phyloP scores from a whole-genome alignment of 2,329 filamentous ascomycete genomes.

The Aurifilum marmelostoma region DNA sequence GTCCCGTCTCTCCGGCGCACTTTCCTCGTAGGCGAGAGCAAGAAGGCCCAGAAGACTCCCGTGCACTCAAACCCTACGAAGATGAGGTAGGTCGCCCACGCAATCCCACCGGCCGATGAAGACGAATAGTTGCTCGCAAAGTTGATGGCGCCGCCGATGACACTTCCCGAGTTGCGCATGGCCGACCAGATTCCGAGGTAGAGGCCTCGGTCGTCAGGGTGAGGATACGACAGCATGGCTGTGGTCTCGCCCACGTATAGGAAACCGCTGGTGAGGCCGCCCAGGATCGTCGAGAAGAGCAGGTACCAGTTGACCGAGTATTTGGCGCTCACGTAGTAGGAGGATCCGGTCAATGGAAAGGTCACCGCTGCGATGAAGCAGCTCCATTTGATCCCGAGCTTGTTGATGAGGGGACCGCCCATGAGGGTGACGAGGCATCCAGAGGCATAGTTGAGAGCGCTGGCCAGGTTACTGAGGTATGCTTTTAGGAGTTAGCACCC shows the following conservation, averaged over 20 bases:
- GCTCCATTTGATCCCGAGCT: slow-evolving; percentile 42
- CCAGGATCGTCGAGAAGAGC: slow-evolving; percentile 36
- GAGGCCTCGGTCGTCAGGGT: slow-evolving; percentile 39
- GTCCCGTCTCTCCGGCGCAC: slow-evolving; percentile 35
- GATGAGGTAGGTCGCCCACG: slow-evolving; percentile 38
- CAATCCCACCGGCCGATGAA: slow-evolving; percentile 34
- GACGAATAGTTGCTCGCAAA: slow-evolving; percentile 36
- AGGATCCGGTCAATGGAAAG: slow-evolving; percentile 41
- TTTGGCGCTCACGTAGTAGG: slow-evolving; percentile 40
- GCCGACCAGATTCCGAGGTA: slow-evolving; percentile 40
- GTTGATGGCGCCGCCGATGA: slow-evolving; percentile 41
- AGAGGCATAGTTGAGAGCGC: slow-evolving; percentile 24
- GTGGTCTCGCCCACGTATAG: slow-evolving; percentile 42
- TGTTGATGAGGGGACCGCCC: slow-evolving; percentile 44
- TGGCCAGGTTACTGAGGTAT: slow-evolving; percentile 26
- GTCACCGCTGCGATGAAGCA: slow-evolving; percentile 41
- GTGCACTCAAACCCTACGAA: slow-evolving; percentile 37
- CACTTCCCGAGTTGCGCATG: slow-evolving; percentile 39
- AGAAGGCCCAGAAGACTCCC: slow-evolving; percentile 37
- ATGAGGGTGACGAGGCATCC: slow-evolving; percentile 31
- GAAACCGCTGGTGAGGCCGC: slow-evolving; percentile 33
- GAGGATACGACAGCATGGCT: slow-evolving; percentile 42
- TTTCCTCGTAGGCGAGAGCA: slow-evolving; percentile 34
- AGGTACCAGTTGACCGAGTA: slow-evolving; percentile 39
- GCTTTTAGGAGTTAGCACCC: background rate